A percentile compares a stretch with the other conserved stretches of the same genome.
These are phyloP conservation scores for Sporothrix phasma DNA, from an alignment of 2,329 filamentous ascomycete genomes.

Conservation along the genomic window DNA sequence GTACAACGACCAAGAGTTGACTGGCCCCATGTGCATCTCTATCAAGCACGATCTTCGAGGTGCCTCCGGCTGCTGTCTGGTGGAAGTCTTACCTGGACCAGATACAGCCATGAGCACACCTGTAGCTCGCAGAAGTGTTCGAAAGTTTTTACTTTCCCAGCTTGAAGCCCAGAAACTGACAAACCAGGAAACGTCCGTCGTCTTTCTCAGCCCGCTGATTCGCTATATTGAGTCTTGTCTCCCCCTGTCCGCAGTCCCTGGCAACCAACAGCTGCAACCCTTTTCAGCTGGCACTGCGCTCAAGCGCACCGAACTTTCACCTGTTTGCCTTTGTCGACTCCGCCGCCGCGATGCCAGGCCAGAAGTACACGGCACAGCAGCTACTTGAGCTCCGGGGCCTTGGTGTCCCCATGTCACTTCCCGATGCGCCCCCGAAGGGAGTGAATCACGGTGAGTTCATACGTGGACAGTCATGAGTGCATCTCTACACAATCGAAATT, in stretches of 20 bases:
- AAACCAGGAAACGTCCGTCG: neutral
- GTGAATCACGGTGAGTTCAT: conserved; percentile 12
- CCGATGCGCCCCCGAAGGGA: conserved; percentile 12
- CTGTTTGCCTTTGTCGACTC: conserved; percentile 18
- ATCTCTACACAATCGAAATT: no score
- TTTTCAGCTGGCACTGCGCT: conserved; percentile 17
- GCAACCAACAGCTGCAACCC: conserved; percentile 1
- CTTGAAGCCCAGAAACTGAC: conserved; percentile 19
- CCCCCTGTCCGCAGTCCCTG: conserved; percentile 6
- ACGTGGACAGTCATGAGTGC: no score
- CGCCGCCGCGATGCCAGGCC: conserved; percentile 13
- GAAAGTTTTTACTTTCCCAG: conserved; percentile 17
- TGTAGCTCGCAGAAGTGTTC: neutral
- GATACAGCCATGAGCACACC: neutral
- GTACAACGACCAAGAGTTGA: conserved; percentile 14
- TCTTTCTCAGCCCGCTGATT: conserved; percentile 16
- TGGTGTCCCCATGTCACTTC: conserved; percentile 1
- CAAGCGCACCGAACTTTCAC: conserved; percentile 12
- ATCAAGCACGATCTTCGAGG: conserved; percentile 13
- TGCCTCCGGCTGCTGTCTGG: conserved; percentile 12
- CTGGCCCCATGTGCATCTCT: conserved; percentile 12
- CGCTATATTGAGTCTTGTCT: conserved; percentile 17
- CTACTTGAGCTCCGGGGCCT: conserved; percentile 17
- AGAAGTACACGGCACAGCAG: conserved; percentile 17
- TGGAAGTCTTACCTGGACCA: neutral